Evolutionary conservation across 2,329 filamentous ascomycete species (phyloP).

Genomic region (Fusarium sacchari): DNA sequence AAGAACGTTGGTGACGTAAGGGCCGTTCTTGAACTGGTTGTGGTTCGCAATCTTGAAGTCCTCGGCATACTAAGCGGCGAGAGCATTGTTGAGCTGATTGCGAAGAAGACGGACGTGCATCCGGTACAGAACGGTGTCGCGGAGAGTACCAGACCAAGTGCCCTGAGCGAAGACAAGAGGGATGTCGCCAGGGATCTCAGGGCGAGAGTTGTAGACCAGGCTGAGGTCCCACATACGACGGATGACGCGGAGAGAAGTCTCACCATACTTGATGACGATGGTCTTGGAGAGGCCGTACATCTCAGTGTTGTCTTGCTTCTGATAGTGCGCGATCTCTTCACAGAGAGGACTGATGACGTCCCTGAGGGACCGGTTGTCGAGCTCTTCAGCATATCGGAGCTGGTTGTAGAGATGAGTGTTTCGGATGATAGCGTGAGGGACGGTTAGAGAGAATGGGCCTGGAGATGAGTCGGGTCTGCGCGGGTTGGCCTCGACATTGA

Average conservation of each 20-base stretch:
- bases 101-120: conserved; percentile 28
- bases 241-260: conserved; percentile 28
- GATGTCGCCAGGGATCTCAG: conserved; percentile 18
- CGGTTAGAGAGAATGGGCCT: neutral
- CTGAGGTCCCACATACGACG: conserved; percentile 35
- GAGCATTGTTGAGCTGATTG: conserved; percentile 21
- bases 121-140: conserved; percentile 14
- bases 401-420: conserved; percentile 20
- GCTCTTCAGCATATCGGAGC: neutral
- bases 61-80: conserved; percentile 36
- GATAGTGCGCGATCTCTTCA: conserved; percentile 21
- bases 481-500: neutral
- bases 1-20: conserved; percentile 26
- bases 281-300: conserved; percentile 31
- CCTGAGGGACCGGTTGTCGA: conserved; percentile 18
- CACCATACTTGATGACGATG: conserved; percentile 35
- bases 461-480: neutral
- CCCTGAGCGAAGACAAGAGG: conserved; percentile 11
- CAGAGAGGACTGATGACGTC: conserved; percentile 15
- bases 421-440: conserved; percentile 21
- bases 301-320: conserved; percentile 5
- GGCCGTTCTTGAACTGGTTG: neutral
- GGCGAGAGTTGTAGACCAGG: conserved; percentile 20
- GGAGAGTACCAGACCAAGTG: conserved; percentile 16
- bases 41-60: conserved; percentile 15